phyloP scores from a whole-genome alignment of 2,329 filamentous ascomycete genomes.

The Claviceps fusiformis region DNA sequence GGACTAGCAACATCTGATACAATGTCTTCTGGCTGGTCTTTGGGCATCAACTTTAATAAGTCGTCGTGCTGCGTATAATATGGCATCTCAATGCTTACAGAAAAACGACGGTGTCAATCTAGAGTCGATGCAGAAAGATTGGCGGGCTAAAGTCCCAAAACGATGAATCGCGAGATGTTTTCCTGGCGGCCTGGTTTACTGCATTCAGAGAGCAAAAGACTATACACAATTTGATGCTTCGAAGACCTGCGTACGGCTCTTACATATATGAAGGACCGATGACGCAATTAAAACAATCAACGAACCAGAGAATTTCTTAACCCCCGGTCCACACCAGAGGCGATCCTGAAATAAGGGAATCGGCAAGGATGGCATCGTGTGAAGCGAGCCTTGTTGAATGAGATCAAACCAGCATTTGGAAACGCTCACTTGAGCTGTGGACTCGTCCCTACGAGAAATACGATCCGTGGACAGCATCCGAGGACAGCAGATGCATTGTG shows the following conservation, averaged over 20 bases:
- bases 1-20: neutral
- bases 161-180: neutral
- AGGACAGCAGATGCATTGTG: neutral
- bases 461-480: neutral
- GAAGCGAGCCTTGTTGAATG: slow-evolving; percentile 8
- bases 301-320: neutral
- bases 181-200: neutral
- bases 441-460: neutral
- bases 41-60: neutral
- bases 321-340: no score
- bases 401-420: slow-evolving; percentile 4
- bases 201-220: neutral
- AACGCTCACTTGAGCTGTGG: neutral
- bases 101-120: neutral
- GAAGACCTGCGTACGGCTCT: neutral
- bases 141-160: neutral
- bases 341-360: slow-evolving; percentile 5
- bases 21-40: neutral
- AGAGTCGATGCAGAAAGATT: neutral
- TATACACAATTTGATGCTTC: neutral
- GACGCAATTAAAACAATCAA: neutral
- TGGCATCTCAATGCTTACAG: neutral
- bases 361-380: slow-evolving; percentile 21
- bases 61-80: neutral
- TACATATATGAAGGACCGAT: neutral